Evolutionary conservation across 805 yeast species (phyloP).

Genomic region (Candida ulmi): DNA sequence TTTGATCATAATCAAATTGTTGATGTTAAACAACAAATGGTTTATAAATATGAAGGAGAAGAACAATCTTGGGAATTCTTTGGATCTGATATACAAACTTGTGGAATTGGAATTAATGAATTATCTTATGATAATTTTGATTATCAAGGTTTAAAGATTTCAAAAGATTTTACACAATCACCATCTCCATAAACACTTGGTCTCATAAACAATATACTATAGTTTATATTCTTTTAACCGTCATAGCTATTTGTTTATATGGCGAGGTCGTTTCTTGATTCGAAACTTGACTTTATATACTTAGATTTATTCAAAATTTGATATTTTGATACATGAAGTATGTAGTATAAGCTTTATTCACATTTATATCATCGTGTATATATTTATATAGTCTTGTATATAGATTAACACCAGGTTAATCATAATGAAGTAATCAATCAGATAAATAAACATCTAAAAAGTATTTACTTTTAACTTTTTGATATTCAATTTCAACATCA

Average conservation of each 20-base stretch:
- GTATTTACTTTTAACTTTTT: conserved; percentile 4
- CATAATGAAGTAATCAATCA: no score
- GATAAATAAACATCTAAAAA: conserved; percentile 4
- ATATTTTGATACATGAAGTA: no score
- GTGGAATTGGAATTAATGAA: conserved; percentile 14
- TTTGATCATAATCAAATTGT: conserved; percentile 20
- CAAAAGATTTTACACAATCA: conserved; percentile 10
- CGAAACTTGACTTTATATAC: no score
- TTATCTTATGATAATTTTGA: conserved; percentile 12
- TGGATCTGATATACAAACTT: conserved; percentile 15
- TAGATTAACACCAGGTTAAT: no score
- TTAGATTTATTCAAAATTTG: no score
- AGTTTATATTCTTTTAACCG: no score
- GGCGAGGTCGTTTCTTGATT: no score
- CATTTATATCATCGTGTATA: no score
- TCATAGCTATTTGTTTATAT: no score
- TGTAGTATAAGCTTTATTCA: no score
- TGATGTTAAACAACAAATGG: conserved; percentile 20
- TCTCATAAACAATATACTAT: no score
- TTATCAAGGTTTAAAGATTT: conserved; percentile 17
- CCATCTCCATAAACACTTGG: not conserved
- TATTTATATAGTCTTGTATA: no score
- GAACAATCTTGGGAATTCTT: conserved; percentile 18
- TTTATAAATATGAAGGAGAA: conserved; percentile 14
- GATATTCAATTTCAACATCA: conserved; percentile 6